These are phyloP conservation scores for Microsporum audouinii DNA, from an alignment of 2,329 filamentous ascomycete genomes.

Conservation along the genomic window DNA sequence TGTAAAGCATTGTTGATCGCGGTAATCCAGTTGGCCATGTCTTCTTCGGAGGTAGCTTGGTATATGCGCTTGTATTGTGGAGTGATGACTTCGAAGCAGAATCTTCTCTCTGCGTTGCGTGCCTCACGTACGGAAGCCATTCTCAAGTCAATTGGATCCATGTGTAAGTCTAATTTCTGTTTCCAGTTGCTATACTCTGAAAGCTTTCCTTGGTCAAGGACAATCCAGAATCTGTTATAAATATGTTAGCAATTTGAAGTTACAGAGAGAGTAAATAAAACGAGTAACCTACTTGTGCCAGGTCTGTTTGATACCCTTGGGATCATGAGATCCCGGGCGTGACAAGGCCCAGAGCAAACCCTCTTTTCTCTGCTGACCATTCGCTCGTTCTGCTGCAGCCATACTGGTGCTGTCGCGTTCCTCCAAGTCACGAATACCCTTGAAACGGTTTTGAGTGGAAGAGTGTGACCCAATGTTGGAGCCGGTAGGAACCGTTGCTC, in stretches of 20 bases:
- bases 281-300: constrained; percentile 76
- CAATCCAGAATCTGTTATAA: constrained; percentile 77
- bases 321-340: constrained; percentile 85
- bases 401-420: constrained; percentile 57
- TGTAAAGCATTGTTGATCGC: constrained; percentile 96
- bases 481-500: constrained; percentile 6
- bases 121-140: constrained; percentile 96
- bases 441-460: constrained; percentile 53
- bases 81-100: constrained; percentile 97
- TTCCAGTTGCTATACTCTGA: constrained; percentile 99
- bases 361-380: constrained; percentile 69
- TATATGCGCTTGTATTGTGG: constrained; percentile 93
- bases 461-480: constrained; percentile 18
- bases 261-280: neutral
- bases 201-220: constrained; percentile 88
- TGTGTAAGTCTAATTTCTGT: constrained; percentile 88
- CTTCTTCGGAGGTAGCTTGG: constrained; percentile 93
- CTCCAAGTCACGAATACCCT: constrained; percentile 83
- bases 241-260: neutral
- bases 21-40: constrained; percentile 93
- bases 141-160: constrained; percentile 92
- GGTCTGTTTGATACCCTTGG: constrained; percentile 84
- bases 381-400: constrained; percentile 44
- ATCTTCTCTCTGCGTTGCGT: constrained; percentile 82
- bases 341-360: constrained; percentile 91